Evolutionary conservation across 2,329 filamentous ascomycete species (phyloP), one percentile per base, ranked within the genome.

Genomic region (Fusarium sp.): DNA sequence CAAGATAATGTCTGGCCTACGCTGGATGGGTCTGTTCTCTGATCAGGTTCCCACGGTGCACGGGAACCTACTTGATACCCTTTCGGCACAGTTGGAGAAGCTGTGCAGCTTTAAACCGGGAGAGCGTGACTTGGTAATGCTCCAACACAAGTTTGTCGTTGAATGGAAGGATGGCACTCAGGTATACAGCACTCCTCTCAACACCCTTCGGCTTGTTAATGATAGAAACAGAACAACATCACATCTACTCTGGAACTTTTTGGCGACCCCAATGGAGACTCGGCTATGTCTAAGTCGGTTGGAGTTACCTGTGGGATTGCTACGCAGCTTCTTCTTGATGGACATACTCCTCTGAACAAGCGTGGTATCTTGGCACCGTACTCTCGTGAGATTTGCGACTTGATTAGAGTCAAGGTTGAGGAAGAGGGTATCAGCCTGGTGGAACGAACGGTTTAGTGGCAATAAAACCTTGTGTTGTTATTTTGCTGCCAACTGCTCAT

Each of bases 281-380:
- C 87, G 3, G 87, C 90, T 66, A 93, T 93, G 91, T 90, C 91
- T 38, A 91, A 88, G 81, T 80, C 91, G 63, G 92, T 93, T 59
- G 92, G 91, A 80, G 86, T 92, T 7, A 91, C 91, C 5, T 93
- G 91, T 76, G 92, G 87, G 64, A 88, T 93, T 64, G 91, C 91
- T 16, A 90, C 91, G 47, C 84, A 89, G 83, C 82, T 88, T 82
- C 87, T 92, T 37, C 85, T 91, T 58, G 86, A 91, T 78, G 89
- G 90, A 7, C 45, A 65, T 10, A 35, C 68, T 7, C 37, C 73
- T 7, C 16, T 77, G 5, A 69, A 62, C 27, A 64, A 72, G 57
- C 73, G 70, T n/a, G 73, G 70, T 10, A 57, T 77, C 5, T 35
- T 74, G 27, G 72, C 67, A 5, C 73, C 72, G 10, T 76, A 77